These are phyloP conservation scores for Crithidia brevicula DNA, from an alignment of 208 protist genomes.

Conservation along the genomic window DNA sequence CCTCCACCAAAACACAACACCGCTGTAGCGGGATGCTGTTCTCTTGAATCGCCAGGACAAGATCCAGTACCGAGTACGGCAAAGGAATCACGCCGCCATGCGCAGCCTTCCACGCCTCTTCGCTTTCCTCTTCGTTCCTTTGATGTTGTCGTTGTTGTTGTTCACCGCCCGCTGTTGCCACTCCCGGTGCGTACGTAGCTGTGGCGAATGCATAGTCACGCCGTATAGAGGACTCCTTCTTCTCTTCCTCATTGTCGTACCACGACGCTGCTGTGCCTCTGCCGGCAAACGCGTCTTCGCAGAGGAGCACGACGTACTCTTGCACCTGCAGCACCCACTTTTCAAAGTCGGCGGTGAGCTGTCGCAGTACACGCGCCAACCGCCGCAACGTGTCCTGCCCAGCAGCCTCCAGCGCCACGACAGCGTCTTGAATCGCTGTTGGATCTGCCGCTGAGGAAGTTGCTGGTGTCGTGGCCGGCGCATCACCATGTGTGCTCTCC, in stretches of 20 bases:
- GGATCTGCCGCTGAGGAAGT: background rate
- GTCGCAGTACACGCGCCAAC: constrained; percentile 38
- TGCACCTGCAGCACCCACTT: constrained; percentile 57
- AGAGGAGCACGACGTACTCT: constrained; percentile 24
- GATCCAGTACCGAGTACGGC: constrained; percentile 20
- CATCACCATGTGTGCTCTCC: background rate
- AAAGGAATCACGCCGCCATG: constrained; percentile 1
- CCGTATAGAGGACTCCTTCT: background rate
- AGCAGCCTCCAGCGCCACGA: constrained; percentile 35
- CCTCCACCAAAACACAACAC: constrained; percentile 31
- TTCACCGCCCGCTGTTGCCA: too few species aligned
- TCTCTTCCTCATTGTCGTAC: constrained; percentile 3
- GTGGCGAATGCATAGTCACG: too few species aligned
- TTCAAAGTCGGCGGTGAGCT: constrained; percentile 36
- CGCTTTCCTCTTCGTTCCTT: background rate
- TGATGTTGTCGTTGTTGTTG: background rate
- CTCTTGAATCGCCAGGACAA: constrained; percentile 34
- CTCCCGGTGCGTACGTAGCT: too few species aligned
- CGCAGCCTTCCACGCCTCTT: too few species aligned
- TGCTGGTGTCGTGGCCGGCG: background rate
- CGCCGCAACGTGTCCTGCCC: constrained; percentile 40
- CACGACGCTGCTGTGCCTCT: background rate
- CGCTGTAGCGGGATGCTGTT: constrained; percentile 42
- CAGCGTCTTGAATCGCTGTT: constrained; percentile 8
- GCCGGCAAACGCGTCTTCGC: background rate